These are phyloP conservation scores for Lactifluus piperatus DNA, from an alignment of 768 basidiomycete genomes.

Conservation along the genomic window DNA sequence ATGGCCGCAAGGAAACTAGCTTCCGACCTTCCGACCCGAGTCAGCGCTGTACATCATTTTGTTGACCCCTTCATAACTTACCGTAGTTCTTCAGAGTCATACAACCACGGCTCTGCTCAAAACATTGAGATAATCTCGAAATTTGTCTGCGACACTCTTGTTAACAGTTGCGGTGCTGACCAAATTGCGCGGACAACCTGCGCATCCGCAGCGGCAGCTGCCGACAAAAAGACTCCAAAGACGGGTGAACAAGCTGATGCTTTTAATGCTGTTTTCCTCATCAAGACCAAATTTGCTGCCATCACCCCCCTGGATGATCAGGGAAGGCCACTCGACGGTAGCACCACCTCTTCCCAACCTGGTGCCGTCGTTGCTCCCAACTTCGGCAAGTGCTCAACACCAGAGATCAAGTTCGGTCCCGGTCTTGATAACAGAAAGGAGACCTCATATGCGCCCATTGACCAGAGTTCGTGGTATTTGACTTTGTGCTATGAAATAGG, in stretches of 20 bases:
- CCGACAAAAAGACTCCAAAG: constrained; percentile 19
- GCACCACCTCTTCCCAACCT: constrained; percentile 17
- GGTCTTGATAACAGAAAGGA: constrained; percentile 47
- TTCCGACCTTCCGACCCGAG: constrained; percentile 44
- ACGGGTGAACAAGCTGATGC: constrained; percentile 23
- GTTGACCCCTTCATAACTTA: constrained; percentile 30
- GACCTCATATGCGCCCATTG: constrained; percentile 46
- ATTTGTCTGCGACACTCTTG: constrained; percentile 48
- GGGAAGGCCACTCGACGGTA: constrained; percentile 25
- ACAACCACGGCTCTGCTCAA: constrained; percentile 48
- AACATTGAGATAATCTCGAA: constrained; percentile 51
- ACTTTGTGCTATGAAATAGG: too few relatives aligned
- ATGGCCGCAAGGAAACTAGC: constrained; percentile 43
- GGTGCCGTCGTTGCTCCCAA: constrained; percentile 22
- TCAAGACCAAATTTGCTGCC: constrained; percentile 29
- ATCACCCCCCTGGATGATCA: constrained; percentile 36
- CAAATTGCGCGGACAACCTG: constrained; percentile 45
- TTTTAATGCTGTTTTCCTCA: constrained; percentile 51
- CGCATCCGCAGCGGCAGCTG: constrained; percentile 29
- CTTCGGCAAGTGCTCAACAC: constrained; percentile 50
- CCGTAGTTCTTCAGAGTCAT: constrained; percentile 25
- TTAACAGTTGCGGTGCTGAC: constrained; percentile 46
- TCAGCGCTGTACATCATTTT: constrained; percentile 19
- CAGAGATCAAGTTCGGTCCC: constrained; percentile 44
- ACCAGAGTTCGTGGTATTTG: constrained; percentile 22